Evolutionary conservation across 129 eudicot species (phyloP), one percentile per base, ranked within the genome.

Genomic region (Sambucus nigra): DNA sequence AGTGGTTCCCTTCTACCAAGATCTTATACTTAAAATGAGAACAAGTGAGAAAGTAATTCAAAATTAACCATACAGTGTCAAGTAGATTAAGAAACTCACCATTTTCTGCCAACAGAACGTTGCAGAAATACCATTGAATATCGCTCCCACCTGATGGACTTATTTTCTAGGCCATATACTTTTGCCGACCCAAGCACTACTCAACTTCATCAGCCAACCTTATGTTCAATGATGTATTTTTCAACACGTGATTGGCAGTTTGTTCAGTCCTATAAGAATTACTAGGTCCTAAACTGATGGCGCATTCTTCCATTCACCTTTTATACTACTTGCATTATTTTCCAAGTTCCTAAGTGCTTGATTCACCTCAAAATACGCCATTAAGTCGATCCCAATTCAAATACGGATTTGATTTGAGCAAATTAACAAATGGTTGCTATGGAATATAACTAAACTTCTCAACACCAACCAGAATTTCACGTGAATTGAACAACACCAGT

Each of bases 81-180:
- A 8, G 42, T 2, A 15, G 3, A 61, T 42, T 38, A 18, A 48
- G 35, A 11, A 25, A 73, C 80, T 65, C 24, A 91, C 98, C 88
- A 70, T 85, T 77, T 51, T 59, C 73, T 19, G 74, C 76, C 57
- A 91, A 70, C 29, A 94, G 82, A 54, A 76, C 76, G 75, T 91
- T 91, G 71, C 98, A 85, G 39, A 91, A 91, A 54, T 79, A 91
- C 98, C 98, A 91, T 38, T 89, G 50, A 55, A 91, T 89, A 79
- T 91, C 98, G 7, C 98, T 87, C 11, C 95, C 95, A 63, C 86
- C 98, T 12, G 86, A 91, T 7, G 95, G 80, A 72, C 98, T 91
- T 31, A 54, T 57, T 12, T 95, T 91, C 12, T 72, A 81, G 0
- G 98, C 94, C 65, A 81, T 87, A 73, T 91, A 91, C 79, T 91